These are phyloP conservation scores for Salix koriyanagi DNA, from an alignment of 345 rosid species.

Conservation along the genomic window DNA sequence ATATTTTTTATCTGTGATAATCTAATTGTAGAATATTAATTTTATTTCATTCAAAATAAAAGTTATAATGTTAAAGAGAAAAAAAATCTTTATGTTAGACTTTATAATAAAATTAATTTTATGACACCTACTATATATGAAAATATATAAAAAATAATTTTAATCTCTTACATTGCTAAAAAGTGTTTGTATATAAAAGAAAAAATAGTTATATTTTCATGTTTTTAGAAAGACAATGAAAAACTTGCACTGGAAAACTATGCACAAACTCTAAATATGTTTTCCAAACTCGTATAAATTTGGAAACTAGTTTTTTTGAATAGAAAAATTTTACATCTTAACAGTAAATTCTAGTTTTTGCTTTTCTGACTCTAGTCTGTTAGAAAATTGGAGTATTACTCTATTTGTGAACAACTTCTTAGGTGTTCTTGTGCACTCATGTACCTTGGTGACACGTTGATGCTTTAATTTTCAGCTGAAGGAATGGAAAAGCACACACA, in stretches of 20 bases:
- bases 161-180: neutral
- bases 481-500: too few relatives aligned
- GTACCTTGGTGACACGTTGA: too few relatives aligned
- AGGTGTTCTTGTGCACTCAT: too few relatives aligned
- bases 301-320: too few relatives aligned
- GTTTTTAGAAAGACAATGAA: neutral
- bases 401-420: neutral
- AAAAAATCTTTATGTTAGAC: too few relatives aligned
- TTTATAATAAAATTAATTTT: too few relatives aligned
- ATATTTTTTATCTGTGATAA: too few relatives aligned
- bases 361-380: neutral
- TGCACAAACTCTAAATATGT: neutral
- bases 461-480: too few relatives aligned
- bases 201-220: too few relatives aligned
- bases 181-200: neutral
- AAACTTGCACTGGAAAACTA: neutral
- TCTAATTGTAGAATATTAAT: too few relatives aligned
- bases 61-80: too few relatives aligned
- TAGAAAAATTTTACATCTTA: neutral
- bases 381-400: neutral
- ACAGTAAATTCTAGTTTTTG: neutral
- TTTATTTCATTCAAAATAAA: neutral
- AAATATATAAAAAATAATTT: too few relatives aligned
- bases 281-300: neutral
- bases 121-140: neutral